Evolutionary conservation across 2,329 filamentous ascomycete species (phyloP), one percentile per base, ranked within the genome.

Genomic region (Pseudopithomyces maydicus): DNA sequence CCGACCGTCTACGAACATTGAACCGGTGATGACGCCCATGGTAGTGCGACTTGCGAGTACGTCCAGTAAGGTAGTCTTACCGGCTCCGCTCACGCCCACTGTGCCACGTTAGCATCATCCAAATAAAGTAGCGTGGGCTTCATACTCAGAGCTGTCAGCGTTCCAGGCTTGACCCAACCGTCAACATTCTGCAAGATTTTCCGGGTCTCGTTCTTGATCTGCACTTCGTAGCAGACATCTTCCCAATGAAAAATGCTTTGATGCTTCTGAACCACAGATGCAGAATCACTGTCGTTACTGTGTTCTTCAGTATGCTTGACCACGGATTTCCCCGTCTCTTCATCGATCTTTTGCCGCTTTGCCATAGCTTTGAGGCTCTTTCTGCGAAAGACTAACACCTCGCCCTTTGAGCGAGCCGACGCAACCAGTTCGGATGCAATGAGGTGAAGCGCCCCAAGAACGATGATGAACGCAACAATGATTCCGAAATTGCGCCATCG

Each of bases 81-180:
- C 93, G n/a, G 93, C 93, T 63, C 93, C 92, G 36, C 90, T 92
- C 6, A 93, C 91, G 78, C 92, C 90, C 92, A 52, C 26, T 39
- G 23, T 29, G 29, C 32, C 23, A 8, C 2, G 84, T 90, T 69
- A 90, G 86, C 59, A 79, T 11, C 35, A 82, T 68, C 71, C 77
- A 78, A 81, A 71, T 35, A 67, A 64, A 6, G 15, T 11, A 23
- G 2, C 6, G 14, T 38, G 8, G 1, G 8, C 6, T 15, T n/a
- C 65, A 61, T 11, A 63, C 65, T 97, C 2, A 96, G 82, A 35
- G 91, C 92, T 12, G 92, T 73, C 50, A 96, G 76, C 14, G 91
- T 96, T 56, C 93, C 93, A 2, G 93, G 93, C 77, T 96, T 95
- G 56, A 97, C 92, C 90, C 91, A 97, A 32, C 93, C 93, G 70